Percentiles rank a stretch among this genome's conserved stretches.
Evolutionary conservation across 208 protist species (phyloP).

Genomic region (Leishmania amazonensis): DNA sequence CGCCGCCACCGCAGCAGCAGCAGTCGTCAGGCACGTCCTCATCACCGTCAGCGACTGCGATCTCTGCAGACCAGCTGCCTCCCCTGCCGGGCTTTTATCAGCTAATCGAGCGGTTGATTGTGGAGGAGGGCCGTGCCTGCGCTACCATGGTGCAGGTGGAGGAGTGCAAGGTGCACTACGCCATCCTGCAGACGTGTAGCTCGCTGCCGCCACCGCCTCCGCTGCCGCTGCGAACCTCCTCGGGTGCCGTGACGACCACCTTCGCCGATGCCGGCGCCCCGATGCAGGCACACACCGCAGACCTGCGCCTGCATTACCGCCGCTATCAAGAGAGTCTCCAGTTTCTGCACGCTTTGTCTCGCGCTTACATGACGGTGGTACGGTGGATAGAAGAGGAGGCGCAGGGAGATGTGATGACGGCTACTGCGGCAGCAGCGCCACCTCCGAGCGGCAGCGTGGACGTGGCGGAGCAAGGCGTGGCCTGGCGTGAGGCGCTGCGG

Average conservation of each 20-base stretch:
- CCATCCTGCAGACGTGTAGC: conserved; percentile 28
- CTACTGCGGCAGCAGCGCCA: not conserved
- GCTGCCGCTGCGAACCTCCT: not conserved
- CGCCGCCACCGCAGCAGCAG: not conserved
- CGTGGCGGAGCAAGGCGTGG: not conserved
- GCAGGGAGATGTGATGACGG: not conserved
- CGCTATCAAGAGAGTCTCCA: conserved; percentile 32
- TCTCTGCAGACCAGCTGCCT: not conserved
- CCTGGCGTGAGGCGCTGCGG: conserved; percentile 7
- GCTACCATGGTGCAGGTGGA: conserved; percentile 43
- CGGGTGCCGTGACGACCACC: not conserved
- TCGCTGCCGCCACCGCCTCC: conserved; percentile 12
- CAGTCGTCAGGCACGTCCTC: not conserved
- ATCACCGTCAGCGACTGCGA: not conserved
- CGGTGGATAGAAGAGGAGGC: conserved; percentile 26
- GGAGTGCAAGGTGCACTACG: conserved; percentile 51
- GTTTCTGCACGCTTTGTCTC: conserved; percentile 16
- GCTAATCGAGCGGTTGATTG: conserved; percentile 13
- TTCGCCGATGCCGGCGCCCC: not conserved
- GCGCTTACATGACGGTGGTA: conserved; percentile 20
- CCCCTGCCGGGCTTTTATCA: conserved; percentile 15
- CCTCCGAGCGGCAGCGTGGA: not conserved
- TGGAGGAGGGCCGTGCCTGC: conserved; percentile 39
- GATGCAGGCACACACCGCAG: conserved; percentile 1
- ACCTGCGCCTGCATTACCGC: conserved; percentile 26